Evolutionary conservation across 805 yeast genomes (phyloP), one percentile per base, ranked within the genome.

Genomic region (Kodamaea kakaduensis): DNA sequence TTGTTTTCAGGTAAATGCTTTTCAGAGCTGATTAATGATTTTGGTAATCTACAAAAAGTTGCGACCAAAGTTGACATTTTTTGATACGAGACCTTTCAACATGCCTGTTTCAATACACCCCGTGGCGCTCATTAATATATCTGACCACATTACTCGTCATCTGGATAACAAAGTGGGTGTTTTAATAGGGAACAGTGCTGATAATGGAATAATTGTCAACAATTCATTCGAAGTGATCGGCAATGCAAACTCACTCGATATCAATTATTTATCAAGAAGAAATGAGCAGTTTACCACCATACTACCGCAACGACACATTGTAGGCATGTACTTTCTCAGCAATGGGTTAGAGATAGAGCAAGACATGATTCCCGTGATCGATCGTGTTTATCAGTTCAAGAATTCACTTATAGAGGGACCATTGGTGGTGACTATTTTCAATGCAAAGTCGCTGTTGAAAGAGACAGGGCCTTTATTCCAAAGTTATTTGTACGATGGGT

Each of bases 311-410:
- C 43, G 46, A 22, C 26, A 31, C 5, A 40, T 60, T 10, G 42
- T 63, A 9, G 72, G 71, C 0, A 18, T 62, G 8, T 67, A 61
- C 41, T 47, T 53, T 8, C 42, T 51, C 5, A 35, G 34, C n/a
- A 17, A 18, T 14, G 13, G 21, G 22, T 19, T 32, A 24, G 28
- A 20, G 4, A 15, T 17, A 2, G 27, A 31, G 8, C 17, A 24
- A 9, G 13, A 17, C 3, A 12, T 30, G 17, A 6, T 22, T 10
- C 24, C 32, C 4, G 25, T 33, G 5, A 29, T 38, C 2, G 25
- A 38, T 4, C 27, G 21, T 19, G 29, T 38, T 14, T 19, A 14
- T 12, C 22, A n/a, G 16, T 35, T 27, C 26, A 25, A 17, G 18
- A 22, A 17, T 17, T 14, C 30, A 3, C n/a, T 31, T 6, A 13